Evolutionary conservation across 768 basidiomycete genomes (phyloP).

Genomic region (Boletales sp.): DNA sequence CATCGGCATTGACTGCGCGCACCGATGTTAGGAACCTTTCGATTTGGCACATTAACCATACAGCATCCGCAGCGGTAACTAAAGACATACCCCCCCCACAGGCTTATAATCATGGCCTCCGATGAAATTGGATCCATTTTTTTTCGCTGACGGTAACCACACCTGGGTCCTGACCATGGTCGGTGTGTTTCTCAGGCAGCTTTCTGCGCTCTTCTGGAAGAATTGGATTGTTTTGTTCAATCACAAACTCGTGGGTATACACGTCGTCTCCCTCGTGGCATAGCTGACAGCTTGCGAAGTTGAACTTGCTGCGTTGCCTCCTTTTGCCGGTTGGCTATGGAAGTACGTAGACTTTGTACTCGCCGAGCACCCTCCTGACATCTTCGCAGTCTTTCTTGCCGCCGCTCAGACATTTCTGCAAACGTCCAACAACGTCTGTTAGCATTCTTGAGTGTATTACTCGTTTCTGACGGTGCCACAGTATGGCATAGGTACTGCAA

Average conservation of each 20-base stretch:
- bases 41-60: too few relatives aligned
- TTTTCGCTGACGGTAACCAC: background rate
- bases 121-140: background rate
- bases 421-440: slow-evolving; percentile 56
- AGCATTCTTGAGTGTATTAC: background rate
- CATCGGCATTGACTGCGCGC: too few relatives aligned
- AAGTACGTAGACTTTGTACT: slow-evolving; percentile 6
- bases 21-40: too few relatives aligned
- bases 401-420: slow-evolving; percentile 58
- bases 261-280: background rate
- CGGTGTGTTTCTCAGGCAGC: slow-evolving; percentile 57
- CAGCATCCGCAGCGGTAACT: background rate
- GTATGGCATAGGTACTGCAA: slow-evolving; percentile 62
- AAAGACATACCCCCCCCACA: background rate
- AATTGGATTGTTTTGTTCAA: slow-evolving; percentile 72
- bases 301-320: slow-evolving; percentile 60
- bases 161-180: slow-evolving; percentile 12
- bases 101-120: background rate
- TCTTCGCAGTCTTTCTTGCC: slow-evolving; percentile 48
- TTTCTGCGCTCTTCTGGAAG: slow-evolving; percentile 60
- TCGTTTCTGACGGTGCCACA: slow-evolving; percentile 20
- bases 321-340: slow-evolving; percentile 64
- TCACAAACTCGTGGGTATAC: slow-evolving; percentile 54
- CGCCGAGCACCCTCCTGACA: background rate
- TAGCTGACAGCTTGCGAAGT: slow-evolving; percentile 29